A percentile compares a stretch with the other conserved stretches of the same genome.
Conservation (phyloP, 768 basidiomycete species). For the Tephrocybe rancida region DNA sequence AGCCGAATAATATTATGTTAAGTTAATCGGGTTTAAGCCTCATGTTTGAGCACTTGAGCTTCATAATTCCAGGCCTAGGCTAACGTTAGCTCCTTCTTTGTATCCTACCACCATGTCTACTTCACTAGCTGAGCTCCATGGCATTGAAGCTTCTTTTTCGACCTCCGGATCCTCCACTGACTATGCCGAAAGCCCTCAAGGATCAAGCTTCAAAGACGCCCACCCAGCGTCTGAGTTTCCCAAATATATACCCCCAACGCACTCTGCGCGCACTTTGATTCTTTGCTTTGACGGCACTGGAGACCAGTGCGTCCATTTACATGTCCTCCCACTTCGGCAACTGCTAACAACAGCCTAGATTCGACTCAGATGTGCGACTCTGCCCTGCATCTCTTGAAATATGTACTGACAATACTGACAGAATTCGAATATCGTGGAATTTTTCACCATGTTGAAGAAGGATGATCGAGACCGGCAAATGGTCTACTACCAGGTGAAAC, state of each 20-base stretch:
- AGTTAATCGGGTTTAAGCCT: too few relatives aligned
- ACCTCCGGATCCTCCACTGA: too few relatives aligned
- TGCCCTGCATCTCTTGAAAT: not conserved
- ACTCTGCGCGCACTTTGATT: constrained; percentile 49
- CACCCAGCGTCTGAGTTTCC: not conserved
- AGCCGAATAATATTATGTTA: too few relatives aligned
- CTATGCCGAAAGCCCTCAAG: not conserved
- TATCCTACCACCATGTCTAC: too few relatives aligned
- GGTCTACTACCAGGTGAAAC: constrained; percentile 64
- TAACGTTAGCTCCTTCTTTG: too few relatives aligned
- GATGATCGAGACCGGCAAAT: constrained; percentile 50
- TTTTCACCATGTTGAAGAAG: constrained; percentile 55
- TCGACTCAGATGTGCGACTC: constrained; percentile 40
- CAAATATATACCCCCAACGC: constrained; percentile 26
- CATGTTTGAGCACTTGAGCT: too few relatives aligned
- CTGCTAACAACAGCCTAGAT: constrained; percentile 23
- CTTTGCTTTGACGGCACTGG: constrained; percentile 73
- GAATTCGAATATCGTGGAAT: constrained; percentile 54
- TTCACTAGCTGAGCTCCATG: too few relatives aligned
- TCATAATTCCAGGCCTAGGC: too few relatives aligned
- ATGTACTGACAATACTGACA: constrained; percentile 13
- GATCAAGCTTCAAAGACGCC: not conserved
- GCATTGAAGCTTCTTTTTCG: too few relatives aligned
- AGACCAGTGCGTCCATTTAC: constrained; percentile 33
- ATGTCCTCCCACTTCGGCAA: not conserved